Percentiles rank a stretch among this genome's conserved stretches.
These are phyloP conservation scores for Oryza longistaminata DNA, from an alignment of 176 grass and related monocot genomes.

Conservation along the genomic window DNA sequence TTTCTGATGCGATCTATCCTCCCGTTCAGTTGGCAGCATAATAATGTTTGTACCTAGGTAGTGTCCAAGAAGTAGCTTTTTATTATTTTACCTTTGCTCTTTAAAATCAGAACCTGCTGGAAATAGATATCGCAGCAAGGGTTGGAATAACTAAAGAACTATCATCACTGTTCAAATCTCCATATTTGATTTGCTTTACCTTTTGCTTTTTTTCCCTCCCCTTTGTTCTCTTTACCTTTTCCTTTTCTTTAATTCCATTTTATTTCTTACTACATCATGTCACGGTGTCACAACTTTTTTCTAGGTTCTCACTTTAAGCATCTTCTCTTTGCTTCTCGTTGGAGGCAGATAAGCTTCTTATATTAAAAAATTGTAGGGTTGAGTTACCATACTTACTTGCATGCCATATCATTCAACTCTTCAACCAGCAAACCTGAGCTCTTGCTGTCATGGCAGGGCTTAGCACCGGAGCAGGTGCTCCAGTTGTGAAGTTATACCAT, in stretches of 20 bases:
- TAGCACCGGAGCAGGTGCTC: conserved; percentile 35
- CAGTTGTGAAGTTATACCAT: conserved; percentile 68
- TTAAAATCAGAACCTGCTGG: background rate
- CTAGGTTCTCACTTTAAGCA: conserved; percentile 50
- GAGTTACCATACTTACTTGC: conserved; percentile 16
- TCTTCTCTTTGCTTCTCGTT: conserved; percentile 80
- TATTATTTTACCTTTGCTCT: conserved; percentile 18
- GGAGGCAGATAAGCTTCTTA: conserved; percentile 48
- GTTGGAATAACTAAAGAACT: background rate
- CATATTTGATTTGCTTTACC: conserved; percentile 35
- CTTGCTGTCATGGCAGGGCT: conserved; percentile 51
- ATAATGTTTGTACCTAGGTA: background rate
- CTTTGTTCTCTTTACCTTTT: conserved; percentile 28
- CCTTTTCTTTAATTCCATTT: conserved; percentile 41
- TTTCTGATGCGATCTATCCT: background rate
- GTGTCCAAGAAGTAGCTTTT: conserved; percentile 23
- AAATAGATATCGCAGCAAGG: background rate
- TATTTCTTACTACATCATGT: conserved; percentile 22
- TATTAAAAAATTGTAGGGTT: conserved; percentile 42
- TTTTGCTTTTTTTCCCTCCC: conserved; percentile 34
- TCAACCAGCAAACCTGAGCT: conserved; percentile 25
- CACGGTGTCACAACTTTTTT: background rate
- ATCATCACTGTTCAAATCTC: conserved; percentile 12
- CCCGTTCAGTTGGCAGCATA: too few relatives aligned
- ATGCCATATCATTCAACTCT: conserved; percentile 28